These are phyloP conservation scores for Saccharomycopsis oosterbeekiorum DNA, from an alignment of 805 yeast genomes.

Conservation along the genomic window DNA sequence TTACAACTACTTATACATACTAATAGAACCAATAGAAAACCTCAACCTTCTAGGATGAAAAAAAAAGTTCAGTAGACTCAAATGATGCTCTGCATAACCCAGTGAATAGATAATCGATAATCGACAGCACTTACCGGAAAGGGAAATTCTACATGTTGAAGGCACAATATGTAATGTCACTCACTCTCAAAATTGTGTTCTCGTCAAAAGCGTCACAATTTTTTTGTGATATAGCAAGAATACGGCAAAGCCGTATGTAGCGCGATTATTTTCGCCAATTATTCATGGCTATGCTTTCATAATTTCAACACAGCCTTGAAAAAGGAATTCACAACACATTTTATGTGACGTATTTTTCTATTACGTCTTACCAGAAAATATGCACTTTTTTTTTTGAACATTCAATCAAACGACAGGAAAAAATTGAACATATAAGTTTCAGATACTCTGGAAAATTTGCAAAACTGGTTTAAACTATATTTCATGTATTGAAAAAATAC, in stretches of 20 bases:
- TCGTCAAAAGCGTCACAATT: too few relatives aligned
- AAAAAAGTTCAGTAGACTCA: neutral
- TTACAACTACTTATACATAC: neutral
- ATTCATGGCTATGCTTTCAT: too few relatives aligned
- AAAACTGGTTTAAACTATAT: too few relatives aligned
- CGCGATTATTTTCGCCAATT: neutral
- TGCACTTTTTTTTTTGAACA: neutral
- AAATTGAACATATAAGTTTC: neutral
- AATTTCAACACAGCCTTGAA: neutral
- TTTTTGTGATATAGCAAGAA: too few relatives aligned
- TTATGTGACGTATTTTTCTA: neutral
- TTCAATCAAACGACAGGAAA: neutral
- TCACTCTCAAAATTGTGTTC: too few relatives aligned
- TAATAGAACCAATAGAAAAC: neutral
- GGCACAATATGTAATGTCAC: too few relatives aligned
- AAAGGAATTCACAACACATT: neutral
- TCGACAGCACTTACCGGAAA: too few relatives aligned
- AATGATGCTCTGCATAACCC: too few relatives aligned
- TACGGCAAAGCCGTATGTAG: neutral
- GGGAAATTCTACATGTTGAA: too few relatives aligned
- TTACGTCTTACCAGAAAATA: too few relatives aligned
- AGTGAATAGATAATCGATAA: too few relatives aligned
- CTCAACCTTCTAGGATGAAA: neutral
- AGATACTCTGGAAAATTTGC: neutral
- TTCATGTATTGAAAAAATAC: too few relatives aligned